Evolutionary conservation across 495 filamentous ascomycete species (phyloP).

Genomic region (Apodospora peruviana): DNA sequence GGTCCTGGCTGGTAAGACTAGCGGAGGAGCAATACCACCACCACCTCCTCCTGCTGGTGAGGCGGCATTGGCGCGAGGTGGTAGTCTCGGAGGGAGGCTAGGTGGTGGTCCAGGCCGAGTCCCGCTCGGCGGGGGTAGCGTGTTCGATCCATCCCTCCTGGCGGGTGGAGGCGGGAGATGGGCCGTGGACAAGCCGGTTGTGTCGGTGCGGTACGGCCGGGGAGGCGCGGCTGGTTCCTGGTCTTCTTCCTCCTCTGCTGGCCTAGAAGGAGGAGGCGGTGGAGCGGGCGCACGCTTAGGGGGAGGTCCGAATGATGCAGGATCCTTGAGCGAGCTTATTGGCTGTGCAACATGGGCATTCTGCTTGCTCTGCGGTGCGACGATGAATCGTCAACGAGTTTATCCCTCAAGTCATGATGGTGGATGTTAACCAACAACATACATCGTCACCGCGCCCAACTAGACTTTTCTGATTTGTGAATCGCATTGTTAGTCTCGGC

Average conservation of each 20-base stretch:
- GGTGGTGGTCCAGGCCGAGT: conserved; percentile 7
- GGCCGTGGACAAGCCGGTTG: conserved; percentile 62
- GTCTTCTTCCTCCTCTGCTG: neutral
- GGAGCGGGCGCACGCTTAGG: conserved; percentile 50
- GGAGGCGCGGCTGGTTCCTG: conserved; percentile 37
- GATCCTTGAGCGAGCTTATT: conserved; percentile 75
- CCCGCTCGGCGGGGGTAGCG: conserved; percentile 8
- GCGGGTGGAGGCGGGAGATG: conserved; percentile 68
- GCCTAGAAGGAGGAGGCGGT: conserved; percentile 3
- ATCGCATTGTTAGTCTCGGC: neutral
- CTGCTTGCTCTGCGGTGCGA: neutral
- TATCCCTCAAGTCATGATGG: neutral
- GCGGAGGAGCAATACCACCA: conserved; percentile 29
- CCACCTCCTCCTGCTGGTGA: conserved; percentile 52
- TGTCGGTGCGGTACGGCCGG: conserved; percentile 62
- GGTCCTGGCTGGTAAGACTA: neutral
- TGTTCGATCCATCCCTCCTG: conserved; percentile 42
- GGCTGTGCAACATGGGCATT: conserved; percentile 54
- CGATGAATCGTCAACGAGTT: neutral
- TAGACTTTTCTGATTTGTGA: conserved; percentile 33
- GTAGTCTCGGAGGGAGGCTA: conserved; percentile 40
- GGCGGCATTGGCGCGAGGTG: conserved; percentile 35
- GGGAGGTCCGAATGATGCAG: conserved; percentile 76
- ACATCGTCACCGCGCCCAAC: conserved; percentile 29
- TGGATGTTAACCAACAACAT: conserved; percentile 3